Evolutionary conservation across 1,284 basidiomycete genomes (phyloP).

Genomic region (Trametes pubescens): DNA sequence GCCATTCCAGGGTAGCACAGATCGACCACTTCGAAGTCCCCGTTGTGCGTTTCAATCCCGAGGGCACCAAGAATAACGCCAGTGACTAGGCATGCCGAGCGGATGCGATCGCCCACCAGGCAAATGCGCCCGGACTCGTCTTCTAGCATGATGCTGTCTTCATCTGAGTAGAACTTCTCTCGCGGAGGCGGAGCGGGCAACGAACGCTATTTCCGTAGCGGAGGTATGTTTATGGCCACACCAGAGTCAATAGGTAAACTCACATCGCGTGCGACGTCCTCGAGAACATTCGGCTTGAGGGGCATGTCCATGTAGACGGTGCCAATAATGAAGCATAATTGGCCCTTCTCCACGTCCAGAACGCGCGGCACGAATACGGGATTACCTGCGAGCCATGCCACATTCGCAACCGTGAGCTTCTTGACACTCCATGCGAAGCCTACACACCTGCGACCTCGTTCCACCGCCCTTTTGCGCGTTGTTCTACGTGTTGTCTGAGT

Average conservation of each 20-base stretch:
- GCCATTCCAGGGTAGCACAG: slow-evolving; percentile 87
- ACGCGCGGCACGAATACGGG: slow-evolving; percentile 85
- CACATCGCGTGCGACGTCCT: slow-evolving; percentile 94
- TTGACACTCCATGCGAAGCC: neutral
- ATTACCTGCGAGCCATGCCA: slow-evolving; percentile 55
- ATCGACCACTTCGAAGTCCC: slow-evolving; percentile 97
- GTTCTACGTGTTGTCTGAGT: slow-evolving; percentile 69
- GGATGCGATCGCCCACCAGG: slow-evolving; percentile 79
- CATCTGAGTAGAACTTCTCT: slow-evolving; percentile 78
- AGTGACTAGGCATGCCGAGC: slow-evolving; percentile 75
- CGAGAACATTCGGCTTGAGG: slow-evolving; percentile 95
- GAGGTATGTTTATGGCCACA: neutral
- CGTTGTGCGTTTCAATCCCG: slow-evolving; percentile 87
- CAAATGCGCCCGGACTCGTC: slow-evolving; percentile 94
- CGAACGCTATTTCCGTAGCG: slow-evolving; percentile 69
- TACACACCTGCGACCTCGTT: slow-evolving; percentile 63
- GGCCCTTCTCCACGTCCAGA: slow-evolving; percentile 86
- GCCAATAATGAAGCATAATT: slow-evolving; percentile 91
- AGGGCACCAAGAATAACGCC: slow-evolving; percentile 91
- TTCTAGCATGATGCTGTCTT: slow-evolving; percentile 90
- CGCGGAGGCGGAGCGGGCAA: slow-evolving; percentile 84
- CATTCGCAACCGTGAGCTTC: neutral
- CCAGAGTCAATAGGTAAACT: slow-evolving; percentile 40
- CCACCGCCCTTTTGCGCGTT: slow-evolving; percentile 75
- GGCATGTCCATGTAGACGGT: slow-evolving; percentile 99